phyloP scores from a whole-genome alignment of 345 rosid genomes.

The Euclidium syriacum region DNA sequence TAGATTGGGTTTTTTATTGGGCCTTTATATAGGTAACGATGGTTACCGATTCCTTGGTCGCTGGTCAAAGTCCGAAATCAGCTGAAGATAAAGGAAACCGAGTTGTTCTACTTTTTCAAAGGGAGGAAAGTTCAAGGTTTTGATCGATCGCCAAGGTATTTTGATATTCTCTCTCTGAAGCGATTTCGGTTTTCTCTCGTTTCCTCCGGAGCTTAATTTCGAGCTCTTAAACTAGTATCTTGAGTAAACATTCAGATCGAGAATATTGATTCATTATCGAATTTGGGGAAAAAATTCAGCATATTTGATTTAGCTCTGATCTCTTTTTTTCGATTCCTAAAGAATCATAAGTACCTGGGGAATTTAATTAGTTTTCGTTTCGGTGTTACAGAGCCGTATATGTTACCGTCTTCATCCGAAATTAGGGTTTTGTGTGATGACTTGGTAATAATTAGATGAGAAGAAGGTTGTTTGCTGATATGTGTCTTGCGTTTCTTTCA shows the following conservation, averaged over 20 bases:
- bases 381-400: not conserved
- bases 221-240: not conserved
- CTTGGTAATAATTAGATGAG: not conserved
- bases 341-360: not conserved
- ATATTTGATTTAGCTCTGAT: not conserved
- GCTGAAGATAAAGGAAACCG: not conserved
- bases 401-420: not conserved
- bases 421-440: not conserved
- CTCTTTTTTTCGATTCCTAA: not conserved
- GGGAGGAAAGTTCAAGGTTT: not conserved
- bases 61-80: slow-evolving; percentile 2
- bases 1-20: not conserved
- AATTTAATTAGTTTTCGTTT: not conserved
- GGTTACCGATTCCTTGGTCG: not conserved
- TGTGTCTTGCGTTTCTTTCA: not conserved
- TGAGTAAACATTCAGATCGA: not conserved
- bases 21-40: not conserved
- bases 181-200: not conserved
- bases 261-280: not conserved
- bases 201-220: not conserved
- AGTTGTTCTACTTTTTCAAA: slow-evolving; percentile 9
- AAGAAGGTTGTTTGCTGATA: not conserved
- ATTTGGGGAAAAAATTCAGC: not conserved
- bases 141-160: slow-evolving; percentile 21
- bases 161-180: not conserved